A percentile compares a stretch with the other conserved stretches of the same genome.
Conservation (phyloP, 306 rosid genomes). For the Prunus mume region DNA sequence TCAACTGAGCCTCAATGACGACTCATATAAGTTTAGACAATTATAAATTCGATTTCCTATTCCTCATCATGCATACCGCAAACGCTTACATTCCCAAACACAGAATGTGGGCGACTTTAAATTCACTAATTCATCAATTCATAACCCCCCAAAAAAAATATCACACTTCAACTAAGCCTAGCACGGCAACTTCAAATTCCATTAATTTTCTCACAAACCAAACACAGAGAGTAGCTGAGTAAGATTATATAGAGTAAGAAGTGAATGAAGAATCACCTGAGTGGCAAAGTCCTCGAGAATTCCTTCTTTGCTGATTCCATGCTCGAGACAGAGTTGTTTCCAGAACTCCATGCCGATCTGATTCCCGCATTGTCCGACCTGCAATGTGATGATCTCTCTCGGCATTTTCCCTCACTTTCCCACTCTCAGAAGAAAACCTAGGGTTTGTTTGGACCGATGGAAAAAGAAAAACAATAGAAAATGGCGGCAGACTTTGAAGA, state of each 20-base stretch:
- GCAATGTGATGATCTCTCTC: conserved; percentile 88
- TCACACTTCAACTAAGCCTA: background rate
- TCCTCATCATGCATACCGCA: too few species aligned
- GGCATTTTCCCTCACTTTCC: conserved; percentile 58
- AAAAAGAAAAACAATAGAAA: too few species aligned
- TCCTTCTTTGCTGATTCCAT: conserved; percentile 96
- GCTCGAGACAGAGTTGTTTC: conserved; percentile 99
- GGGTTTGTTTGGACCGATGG: conserved; percentile 37
- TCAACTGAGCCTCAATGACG: background rate
- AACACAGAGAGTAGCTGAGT: background rate
- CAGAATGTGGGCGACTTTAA: background rate
- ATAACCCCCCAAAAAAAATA: background rate
- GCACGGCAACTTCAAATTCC: background rate
- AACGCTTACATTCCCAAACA: too few species aligned
- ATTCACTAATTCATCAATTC: background rate
- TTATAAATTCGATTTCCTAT: too few species aligned
- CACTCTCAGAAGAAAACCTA: conserved; percentile 24
- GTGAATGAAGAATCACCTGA: conserved; percentile 64
- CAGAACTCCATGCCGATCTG: conserved; percentile 99
- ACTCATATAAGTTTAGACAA: too few species aligned
- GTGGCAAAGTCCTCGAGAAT: conserved; percentile 98
- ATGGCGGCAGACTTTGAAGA: too few species aligned
- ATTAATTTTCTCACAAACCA: conserved; percentile 8
- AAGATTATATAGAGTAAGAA: background rate
- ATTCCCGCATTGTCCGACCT: conserved; percentile 98